phyloP scores from a whole-genome alignment of 2,329 filamentous ascomycete genomes.

The Colletotrichum sp. region DNA sequence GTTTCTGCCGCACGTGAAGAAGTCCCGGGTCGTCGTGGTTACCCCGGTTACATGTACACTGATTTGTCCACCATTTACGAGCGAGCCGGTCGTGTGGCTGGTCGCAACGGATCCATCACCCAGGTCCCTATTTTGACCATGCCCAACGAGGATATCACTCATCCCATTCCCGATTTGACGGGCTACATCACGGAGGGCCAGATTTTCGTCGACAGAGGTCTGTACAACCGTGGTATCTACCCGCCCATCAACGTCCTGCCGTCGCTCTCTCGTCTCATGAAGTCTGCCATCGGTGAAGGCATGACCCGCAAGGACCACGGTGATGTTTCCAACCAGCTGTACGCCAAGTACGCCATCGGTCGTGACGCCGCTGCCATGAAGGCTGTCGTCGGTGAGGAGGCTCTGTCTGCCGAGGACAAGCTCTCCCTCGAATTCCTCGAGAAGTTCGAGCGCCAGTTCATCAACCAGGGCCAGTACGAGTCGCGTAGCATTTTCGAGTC shows the following conservation, averaged over 20 bases:
- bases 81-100: conserved; percentile 95
- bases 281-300: conserved; percentile 97
- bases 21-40: conserved; percentile 98
- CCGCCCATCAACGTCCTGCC: conserved; percentile 98
- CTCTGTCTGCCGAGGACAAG: conserved; percentile 94
- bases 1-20: conserved; percentile 98
- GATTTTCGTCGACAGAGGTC: conserved; percentile 93
- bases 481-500: conserved; percentile 91
- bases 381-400: conserved; percentile 98
- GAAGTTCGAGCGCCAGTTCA: conserved; percentile 97
- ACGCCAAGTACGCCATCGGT: conserved; percentile 99
- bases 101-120: conserved; percentile 97
- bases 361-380: conserved; percentile 99
- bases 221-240: conserved; percentile 97
- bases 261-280: conserved; percentile 98
- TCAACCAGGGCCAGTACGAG: conserved; percentile 91
- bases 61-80: conserved; percentile 99
- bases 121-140: conserved; percentile 99
- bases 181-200: conserved; percentile 99
- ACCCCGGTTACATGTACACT: conserved; percentile 99
- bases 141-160: conserved; percentile 99
- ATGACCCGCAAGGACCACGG: conserved; percentile 97
- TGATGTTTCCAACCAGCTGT: conserved; percentile 98
- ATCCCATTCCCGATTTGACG: conserved; percentile 97
- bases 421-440: conserved; percentile 97